Evolutionary conservation across 441 rosid genomes (phyloP).

Genomic region (Pelargonium fulgidum): DNA sequence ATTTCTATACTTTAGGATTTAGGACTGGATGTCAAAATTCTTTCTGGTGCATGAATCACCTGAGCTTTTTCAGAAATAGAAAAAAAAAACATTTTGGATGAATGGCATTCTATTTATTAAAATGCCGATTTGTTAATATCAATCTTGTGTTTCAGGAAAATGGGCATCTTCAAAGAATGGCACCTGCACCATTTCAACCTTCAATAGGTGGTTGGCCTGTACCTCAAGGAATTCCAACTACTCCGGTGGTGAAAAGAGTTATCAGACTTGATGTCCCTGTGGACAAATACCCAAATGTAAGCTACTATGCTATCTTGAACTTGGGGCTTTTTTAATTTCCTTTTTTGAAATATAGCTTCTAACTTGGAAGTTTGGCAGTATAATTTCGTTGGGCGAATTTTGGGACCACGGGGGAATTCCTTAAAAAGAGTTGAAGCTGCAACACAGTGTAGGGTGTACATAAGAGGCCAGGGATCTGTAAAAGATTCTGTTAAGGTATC

Average conservation of each 20-base stretch:
- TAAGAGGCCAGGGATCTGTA: slow-evolving; percentile 89
- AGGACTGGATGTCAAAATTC: neutral
- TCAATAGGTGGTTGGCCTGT: slow-evolving; percentile 73
- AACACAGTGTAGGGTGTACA: slow-evolving; percentile 81
- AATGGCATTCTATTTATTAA: neutral
- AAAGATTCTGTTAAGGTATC: slow-evolving; percentile 82
- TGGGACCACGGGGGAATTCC: slow-evolving; percentile 97
- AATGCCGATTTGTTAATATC: neutral
- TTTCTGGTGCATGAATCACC: neutral
- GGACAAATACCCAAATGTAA: slow-evolving; percentile 82
- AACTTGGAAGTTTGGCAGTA: slow-evolving; percentile 44
- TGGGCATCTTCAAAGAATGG: slow-evolving; percentile 61
- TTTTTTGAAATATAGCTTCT: slow-evolving; percentile 20
- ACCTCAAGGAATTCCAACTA: slow-evolving; percentile 48
- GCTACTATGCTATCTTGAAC: slow-evolving; percentile 20
- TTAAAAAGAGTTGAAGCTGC: slow-evolving; percentile 81
- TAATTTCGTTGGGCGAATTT: slow-evolving; percentile 88
- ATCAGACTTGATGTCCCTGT: slow-evolving; percentile 88
- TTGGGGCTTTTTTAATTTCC: slow-evolving; percentile 2
- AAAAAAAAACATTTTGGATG: neutral
- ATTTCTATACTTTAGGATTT: neutral
- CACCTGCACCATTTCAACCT: slow-evolving; percentile 45
- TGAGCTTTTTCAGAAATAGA: too few relatives aligned
- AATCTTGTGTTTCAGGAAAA: slow-evolving; percentile 49
- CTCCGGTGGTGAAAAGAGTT: slow-evolving; percentile 63